These are phyloP conservation scores for Geotrichum aggregatum DNA, from an alignment of 1,139 yeast genomes.

Conservation along the genomic window DNA sequence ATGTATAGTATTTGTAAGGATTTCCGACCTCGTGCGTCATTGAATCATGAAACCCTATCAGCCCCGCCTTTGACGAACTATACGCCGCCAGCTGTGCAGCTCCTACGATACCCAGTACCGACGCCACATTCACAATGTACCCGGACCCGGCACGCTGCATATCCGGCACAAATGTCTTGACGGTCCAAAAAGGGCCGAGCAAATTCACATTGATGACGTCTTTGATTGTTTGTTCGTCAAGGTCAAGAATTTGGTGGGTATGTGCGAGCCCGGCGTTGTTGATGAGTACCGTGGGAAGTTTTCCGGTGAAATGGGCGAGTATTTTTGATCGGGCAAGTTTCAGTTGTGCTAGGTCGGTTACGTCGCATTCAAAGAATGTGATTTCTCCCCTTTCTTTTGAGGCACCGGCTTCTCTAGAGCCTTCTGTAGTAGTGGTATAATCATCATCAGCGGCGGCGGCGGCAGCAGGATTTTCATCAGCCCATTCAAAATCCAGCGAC, in stretches of 20 bases:
- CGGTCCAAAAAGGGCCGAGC: conserved; percentile 52
- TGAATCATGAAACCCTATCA: conserved; percentile 74
- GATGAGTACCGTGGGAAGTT: conserved; percentile 51
- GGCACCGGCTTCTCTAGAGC: too few relatives aligned
- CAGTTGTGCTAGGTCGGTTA: conserved; percentile 43
- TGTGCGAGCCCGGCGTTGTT: conserved; percentile 76
- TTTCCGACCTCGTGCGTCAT: conserved; percentile 60
- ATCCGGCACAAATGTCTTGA: conserved; percentile 44
- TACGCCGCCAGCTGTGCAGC: conserved; percentile 67
- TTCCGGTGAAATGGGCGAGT: conserved; percentile 5
- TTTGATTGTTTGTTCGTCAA: conserved; percentile 33
- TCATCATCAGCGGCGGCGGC: too few relatives aligned
- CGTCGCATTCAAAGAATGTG: conserved; percentile 47
- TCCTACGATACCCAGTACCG: conserved; percentile 66
- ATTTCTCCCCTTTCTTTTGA: too few relatives aligned
- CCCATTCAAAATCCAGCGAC: conserved; percentile 50
- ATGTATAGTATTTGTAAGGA: conserved; percentile 12
- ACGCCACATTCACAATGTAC: conserved; percentile 29
- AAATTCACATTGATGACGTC: conserved; percentile 53
- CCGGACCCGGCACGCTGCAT: conserved; percentile 9
- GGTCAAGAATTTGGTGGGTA: conserved; percentile 42
- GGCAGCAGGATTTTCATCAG: conserved; percentile 35
- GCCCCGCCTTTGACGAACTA: conserved; percentile 82
- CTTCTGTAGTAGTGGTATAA: too few relatives aligned
- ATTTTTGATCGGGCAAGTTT: conserved; percentile 32